Evolutionary conservation across 345 rosid species (phyloP).

Genomic region (Arabidopsis arenosa): DNA sequence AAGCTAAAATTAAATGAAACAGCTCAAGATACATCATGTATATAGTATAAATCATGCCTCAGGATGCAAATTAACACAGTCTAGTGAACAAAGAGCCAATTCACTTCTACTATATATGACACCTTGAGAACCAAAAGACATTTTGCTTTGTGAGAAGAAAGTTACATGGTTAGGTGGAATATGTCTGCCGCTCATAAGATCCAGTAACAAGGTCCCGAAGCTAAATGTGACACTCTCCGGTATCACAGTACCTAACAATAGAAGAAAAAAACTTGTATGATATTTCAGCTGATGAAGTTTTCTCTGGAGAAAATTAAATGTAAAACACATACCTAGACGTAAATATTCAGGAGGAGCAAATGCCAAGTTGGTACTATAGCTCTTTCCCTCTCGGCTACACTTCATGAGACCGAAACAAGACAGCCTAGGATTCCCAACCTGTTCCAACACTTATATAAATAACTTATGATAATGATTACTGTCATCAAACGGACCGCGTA

Average conservation of each 20-base stretch:
- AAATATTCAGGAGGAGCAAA: constrained; percentile 98
- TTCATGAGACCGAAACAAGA: constrained; percentile 97
- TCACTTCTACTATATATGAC: constrained; percentile 15
- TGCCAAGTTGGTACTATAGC: constrained; percentile 93
- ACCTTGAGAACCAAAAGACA: constrained; percentile 23
- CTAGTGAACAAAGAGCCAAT: constrained; percentile 14
- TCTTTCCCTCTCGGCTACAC: constrained; percentile 94
- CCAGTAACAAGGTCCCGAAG: constrained; percentile 93
- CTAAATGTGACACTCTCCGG: constrained; percentile 94
- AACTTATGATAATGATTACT: constrained; percentile 2
- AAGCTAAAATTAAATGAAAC: not conserved
- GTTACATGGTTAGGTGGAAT: constrained; percentile 98
- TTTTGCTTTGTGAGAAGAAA: constrained; percentile 34
- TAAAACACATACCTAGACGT: constrained; percentile 63
- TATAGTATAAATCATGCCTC: not conserved
- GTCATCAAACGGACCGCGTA: not conserved
- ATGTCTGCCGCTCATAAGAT: constrained; percentile 96
- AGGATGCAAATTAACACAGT: constrained; percentile 18
- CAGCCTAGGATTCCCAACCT: constrained; percentile 95
- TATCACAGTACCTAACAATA: constrained; percentile 82
- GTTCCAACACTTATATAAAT: constrained; percentile 2
- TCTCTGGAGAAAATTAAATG: not conserved
- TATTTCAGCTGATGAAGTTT: constrained; percentile 23
- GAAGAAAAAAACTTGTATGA: not conserved
- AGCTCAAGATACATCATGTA: not conserved